Conservation (phyloP, 345 rosid species). For the Nephelium lappaceum region DNA sequence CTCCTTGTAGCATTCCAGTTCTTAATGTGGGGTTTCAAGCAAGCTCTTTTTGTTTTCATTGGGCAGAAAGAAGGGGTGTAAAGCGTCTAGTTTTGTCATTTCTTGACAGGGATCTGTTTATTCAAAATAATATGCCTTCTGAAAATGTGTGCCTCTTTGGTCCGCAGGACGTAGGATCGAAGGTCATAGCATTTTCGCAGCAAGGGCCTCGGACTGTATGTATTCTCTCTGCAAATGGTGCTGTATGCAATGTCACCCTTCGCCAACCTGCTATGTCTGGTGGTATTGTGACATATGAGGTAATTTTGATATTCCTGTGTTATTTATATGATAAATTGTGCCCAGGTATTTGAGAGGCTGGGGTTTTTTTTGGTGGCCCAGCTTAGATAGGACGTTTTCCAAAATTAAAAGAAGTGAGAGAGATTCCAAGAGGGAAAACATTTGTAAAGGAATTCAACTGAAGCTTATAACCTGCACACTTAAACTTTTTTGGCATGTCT, state of each 20-base stretch:
- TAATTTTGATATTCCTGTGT: slow-evolving; percentile 26
- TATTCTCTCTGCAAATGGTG: slow-evolving; percentile 91
- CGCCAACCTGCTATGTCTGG: slow-evolving; percentile 58
- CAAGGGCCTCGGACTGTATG: slow-evolving; percentile 84
- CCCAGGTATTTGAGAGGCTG: neutral
- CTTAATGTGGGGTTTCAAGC: neutral
- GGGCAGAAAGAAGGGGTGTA: neutral
- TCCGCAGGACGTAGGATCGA: slow-evolving; percentile 76
- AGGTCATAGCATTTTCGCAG: slow-evolving; percentile 68
- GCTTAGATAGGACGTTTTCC: slow-evolving; percentile 7
- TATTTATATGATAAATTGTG: slow-evolving; percentile 8
- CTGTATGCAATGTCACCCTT: slow-evolving; percentile 69
- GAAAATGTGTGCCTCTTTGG: slow-evolving; percentile 4
- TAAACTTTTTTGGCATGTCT: neutral
- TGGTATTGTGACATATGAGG: slow-evolving; percentile 76
- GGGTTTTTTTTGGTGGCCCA: slow-evolving; percentile 7
- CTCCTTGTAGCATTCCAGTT: neutral
- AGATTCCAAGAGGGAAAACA: neutral
- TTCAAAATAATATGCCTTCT: neutral
- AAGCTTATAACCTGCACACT: neutral
- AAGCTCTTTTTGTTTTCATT: neutral
- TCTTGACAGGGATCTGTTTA: neutral
- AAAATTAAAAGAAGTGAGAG: neutral
- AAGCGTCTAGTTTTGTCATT: slow-evolving; percentile 2
- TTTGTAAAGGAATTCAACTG: slow-evolving; percentile 7